Base-by-base conservation (phyloP, 345 rosid genomes). In the Pistacia atlantica region DNA sequence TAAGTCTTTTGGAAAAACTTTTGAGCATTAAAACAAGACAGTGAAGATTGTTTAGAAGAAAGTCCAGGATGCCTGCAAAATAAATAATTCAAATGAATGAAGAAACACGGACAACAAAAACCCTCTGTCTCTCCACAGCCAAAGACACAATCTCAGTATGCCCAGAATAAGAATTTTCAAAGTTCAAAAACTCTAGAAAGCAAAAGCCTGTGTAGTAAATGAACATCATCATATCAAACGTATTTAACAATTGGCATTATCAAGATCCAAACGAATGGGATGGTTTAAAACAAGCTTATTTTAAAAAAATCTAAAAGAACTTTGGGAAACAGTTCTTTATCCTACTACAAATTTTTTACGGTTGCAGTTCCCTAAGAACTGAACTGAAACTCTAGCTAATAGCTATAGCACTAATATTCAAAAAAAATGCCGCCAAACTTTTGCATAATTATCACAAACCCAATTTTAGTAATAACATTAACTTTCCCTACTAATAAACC, bases 31-130 rank as follows among this genome's bases (percentile, higher is more conserved):
- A 11, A 69, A 54, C 75, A 67, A 51, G 82, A 78, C 51, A 42
- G 57, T 1, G 56, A 58, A 22, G 76, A 17, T 61, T 57, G 80
- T 73, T 62, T 62, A 69, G 56, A 60, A 77, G 75, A 59, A 25
- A 64, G 48, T 72, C 74, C 80, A 31, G 63, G 66, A 79, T 78
- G 59, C 71, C 87, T 84, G 86, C 62, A 73, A 78, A 81, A 71
- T n/a, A n/a, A 59, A 75, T 33, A 73, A 5, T 55, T 17, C 46
- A 11, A 62, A 25, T 4, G 7, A 28, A 48, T 31, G 33, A 49
- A 49, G 1, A 6, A n/a, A 31, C 49, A 18, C 6, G 9, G 11
- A 1, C 69, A 28, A 28, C 18, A 31, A 64, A 33, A 16, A 2
- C 52, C 46, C 46, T 42, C 33, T 5, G 8, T 42, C 33, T 58